A percentile compares a stretch with the other conserved stretches of the same genome.
Evolutionary conservation across 1,139 yeast genomes (phyloP).

Genomic region (Hyphopichia burtonii): DNA sequence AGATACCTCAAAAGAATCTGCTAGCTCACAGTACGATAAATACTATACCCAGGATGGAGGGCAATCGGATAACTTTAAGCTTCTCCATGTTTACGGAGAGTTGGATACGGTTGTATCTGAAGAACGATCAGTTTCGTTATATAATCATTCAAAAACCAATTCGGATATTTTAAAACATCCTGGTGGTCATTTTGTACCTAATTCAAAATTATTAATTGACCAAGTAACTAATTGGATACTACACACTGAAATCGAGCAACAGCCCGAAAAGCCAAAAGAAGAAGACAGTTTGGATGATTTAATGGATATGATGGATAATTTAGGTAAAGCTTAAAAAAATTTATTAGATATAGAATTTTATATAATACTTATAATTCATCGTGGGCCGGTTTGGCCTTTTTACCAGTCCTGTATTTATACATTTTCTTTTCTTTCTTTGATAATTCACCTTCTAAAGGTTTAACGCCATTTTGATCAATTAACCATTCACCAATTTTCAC

Average conservation of each 20-base stretch:
- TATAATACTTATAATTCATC: slow-evolving; percentile 32
- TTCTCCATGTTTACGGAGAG: slow-evolving; percentile 81
- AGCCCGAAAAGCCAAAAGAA: slow-evolving; percentile 12
- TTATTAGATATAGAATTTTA: too few species aligned
- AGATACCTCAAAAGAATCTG: slow-evolving; percentile 42
- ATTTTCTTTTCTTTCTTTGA: slow-evolving; percentile 34
- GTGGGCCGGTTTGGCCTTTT: slow-evolving; percentile 22
- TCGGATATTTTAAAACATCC: slow-evolving; percentile 63
- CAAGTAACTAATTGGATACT: slow-evolving; percentile 60
- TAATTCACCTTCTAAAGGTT: slow-evolving; percentile 40
- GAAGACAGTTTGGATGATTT: slow-evolving; percentile 31
- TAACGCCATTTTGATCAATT: slow-evolving; percentile 20
- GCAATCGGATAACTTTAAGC: slow-evolving; percentile 25
- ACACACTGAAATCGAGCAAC: slow-evolving; percentile 8
- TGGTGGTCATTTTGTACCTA: slow-evolving; percentile 88
- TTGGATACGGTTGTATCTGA: slow-evolving; percentile 88
- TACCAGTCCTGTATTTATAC: slow-evolving; percentile 29
- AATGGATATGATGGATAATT: slow-evolving; percentile 37
- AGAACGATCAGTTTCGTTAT: slow-evolving; percentile 59
- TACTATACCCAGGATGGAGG: slow-evolving; percentile 31
- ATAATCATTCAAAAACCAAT: slow-evolving; percentile 48
- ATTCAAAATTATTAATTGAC: slow-evolving; percentile 57
- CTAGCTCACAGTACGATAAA: slow-evolving; percentile 21
- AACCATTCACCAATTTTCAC: slow-evolving; percentile 36
- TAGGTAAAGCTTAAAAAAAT: slow-evolving; percentile 29